Evolutionary conservation across 2,329 filamentous ascomycete genomes (phyloP).

Genomic region (Penicillium nordicum): DNA sequence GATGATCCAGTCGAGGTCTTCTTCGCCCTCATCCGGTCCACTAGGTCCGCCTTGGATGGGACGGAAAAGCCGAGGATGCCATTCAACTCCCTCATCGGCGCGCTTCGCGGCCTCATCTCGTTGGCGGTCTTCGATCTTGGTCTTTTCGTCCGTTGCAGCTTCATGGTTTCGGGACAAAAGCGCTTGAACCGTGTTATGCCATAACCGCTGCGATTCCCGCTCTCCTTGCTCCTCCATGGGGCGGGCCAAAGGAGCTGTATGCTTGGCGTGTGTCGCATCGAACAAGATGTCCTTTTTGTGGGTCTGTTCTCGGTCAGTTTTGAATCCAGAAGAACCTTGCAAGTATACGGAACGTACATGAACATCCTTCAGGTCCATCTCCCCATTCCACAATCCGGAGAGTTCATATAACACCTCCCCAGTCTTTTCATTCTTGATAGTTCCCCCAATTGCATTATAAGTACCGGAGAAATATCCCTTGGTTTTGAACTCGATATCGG

Average conservation of each 20-base stretch:
- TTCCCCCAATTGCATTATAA: slow-evolving; percentile 92
- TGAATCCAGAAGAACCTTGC: neutral
- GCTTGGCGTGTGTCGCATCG: slow-evolving; percentile 74
- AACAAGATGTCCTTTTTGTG: slow-evolving; percentile 88
- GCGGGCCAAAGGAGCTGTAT: slow-evolving; percentile 68
- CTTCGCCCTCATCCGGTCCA: slow-evolving; percentile 73
- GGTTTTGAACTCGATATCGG: slow-evolving; percentile 96
- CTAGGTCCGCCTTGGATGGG: slow-evolving; percentile 67
- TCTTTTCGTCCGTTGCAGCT: slow-evolving; percentile 89
- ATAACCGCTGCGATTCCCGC: slow-evolving; percentile 84
- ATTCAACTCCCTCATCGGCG: slow-evolving; percentile 74
- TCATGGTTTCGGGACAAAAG: slow-evolving; percentile 84
- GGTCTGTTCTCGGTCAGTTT: slow-evolving; percentile 55
- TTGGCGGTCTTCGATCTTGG: slow-evolving; percentile 90
- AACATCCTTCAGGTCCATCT: slow-evolving; percentile 88
- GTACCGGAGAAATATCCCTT: slow-evolving; percentile 96
- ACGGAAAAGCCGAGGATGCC: slow-evolving; percentile 84
- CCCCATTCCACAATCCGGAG: slow-evolving; percentile 86
- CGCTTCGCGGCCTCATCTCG: slow-evolving; percentile 81
- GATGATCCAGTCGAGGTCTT: slow-evolving; percentile 93
- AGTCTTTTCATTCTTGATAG: slow-evolving; percentile 81
- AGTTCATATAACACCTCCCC: slow-evolving; percentile 88
- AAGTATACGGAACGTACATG: slow-evolving; percentile 44
- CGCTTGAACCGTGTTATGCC: slow-evolving; percentile 76
- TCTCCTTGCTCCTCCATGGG: slow-evolving; percentile 84